These are phyloP conservation scores for Podosphaera aphanis DNA, from an alignment of 2,329 filamentous ascomycete species.

Conservation along the genomic window DNA sequence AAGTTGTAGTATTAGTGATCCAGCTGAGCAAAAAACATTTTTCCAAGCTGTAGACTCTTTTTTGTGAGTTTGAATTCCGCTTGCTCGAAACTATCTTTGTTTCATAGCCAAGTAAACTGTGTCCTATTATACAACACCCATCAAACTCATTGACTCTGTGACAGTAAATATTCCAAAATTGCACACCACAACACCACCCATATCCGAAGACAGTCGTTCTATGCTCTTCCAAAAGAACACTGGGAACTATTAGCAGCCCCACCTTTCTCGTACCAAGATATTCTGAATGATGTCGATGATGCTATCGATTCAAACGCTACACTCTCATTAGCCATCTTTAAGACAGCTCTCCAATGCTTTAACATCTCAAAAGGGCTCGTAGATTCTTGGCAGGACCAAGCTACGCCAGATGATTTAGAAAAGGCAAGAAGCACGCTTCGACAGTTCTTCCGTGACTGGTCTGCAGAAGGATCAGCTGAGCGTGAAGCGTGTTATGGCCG, in stretches of 20 bases:
- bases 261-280: conserved; percentile 64
- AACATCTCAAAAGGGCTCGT: conserved; percentile 17
- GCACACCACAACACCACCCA: conserved; percentile 85
- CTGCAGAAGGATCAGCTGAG: conserved; percentile 49
- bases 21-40: conserved; percentile 59
- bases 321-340: conserved; percentile 56
- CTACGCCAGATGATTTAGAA: conserved; percentile 54
- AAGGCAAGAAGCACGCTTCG: conserved; percentile 82
- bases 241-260: conserved; percentile 61
- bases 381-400: conserved; percentile 36
- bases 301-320: conserved; percentile 77
- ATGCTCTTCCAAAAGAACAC: conserved; percentile 63
- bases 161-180: conserved; percentile 59
- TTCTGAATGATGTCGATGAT: conserved; percentile 55
- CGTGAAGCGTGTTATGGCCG: conserved; percentile 56
- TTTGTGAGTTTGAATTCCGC: conserved; percentile 33
- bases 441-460: conserved; percentile 93
- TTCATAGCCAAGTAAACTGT: not conserved
- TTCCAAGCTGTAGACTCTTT: conserved; percentile 75
- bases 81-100: not conserved
- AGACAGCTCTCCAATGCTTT: conserved; percentile 45
- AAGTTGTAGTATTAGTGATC: conserved; percentile 24
- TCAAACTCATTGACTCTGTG: conserved; percentile 1
- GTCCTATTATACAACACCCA: not conserved
- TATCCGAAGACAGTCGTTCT: conserved; percentile 74